Base-by-base conservation (phyloP, 352 stramenopile species). In the Phytophthora kernoviae region DNA sequence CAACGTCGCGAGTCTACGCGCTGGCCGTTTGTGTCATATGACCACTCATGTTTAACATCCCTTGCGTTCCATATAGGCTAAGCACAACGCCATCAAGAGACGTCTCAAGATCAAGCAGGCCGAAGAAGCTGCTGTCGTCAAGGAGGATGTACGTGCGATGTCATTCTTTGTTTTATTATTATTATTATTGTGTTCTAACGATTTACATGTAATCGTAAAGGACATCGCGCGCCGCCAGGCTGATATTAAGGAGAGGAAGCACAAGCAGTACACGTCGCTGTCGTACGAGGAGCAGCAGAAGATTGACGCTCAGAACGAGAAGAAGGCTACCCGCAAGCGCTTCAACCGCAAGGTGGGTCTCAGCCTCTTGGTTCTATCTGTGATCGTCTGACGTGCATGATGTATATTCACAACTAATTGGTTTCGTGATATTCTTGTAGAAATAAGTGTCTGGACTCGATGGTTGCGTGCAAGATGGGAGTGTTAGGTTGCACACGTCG, bases 281-380 rank as follows among this genome's bases (percentile, higher is more conserved):
- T 90, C 81, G 57, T 91, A 91, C 62, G 84, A 91, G 42, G 79
- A 91, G 54, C 84, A 93, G 73, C 81, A 91, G 58, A 89, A 85
- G 51, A 63, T 87, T 44, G 84, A 93, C 46, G 78, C 71, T 21
- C 75, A 87, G 37, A 87, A 91, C 41, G 65, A 88, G 65, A 91
- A 83, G 64, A 84, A 78, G 49, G 62, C 79, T 68, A 70, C 75
- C 53, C 84, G 81, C 67, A 93, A 93, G 71, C 81, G 80, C 40
- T 65, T 74, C 10, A 73, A 68, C 32, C 77, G 77, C 75, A 93
- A 93, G 77, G 81, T 71, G 57, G 33, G 62, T 40, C n/a, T 22
- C 30, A 36, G 15, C n/a, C 33, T 39, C 11, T 34, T 11, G 30
- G 14, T 22, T 46, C 27, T 46, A 15, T 46, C 40, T 1, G 6